Evolutionary conservation across 225 moss, liverwort and hornwort species (phyloP).

Genomic region (Asterella californica): DNA sequence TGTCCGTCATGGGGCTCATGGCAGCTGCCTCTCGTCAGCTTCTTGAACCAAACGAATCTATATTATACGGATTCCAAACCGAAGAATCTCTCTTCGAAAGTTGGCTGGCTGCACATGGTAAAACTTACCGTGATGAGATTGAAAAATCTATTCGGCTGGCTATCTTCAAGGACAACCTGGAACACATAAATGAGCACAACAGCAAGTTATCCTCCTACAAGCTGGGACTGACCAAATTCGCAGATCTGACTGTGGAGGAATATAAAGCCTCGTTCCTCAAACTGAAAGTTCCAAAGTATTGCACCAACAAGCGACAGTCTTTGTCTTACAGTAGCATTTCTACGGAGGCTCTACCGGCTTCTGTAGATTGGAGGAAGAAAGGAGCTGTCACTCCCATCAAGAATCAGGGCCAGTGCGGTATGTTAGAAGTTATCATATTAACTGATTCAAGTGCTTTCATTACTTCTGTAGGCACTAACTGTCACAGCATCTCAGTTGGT

Average conservation of each 20-base stretch:
- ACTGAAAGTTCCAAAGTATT: slow-evolving; percentile 14
- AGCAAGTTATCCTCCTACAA: background rate
- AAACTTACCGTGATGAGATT: no score
- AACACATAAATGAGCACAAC: slow-evolving; percentile 27
- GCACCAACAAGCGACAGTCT: slow-evolving; percentile 24
- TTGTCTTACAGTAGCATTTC: background rate
- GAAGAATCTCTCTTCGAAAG: no score
- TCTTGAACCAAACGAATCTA: no score
- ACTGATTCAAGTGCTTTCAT: background rate
- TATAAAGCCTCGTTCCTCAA: slow-evolving; percentile 28
- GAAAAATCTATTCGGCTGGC: no score
- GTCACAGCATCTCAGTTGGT: no score
- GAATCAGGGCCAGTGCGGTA: slow-evolving; percentile 34
- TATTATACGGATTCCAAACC: no score
- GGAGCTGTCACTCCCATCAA: slow-evolving; percentile 34
- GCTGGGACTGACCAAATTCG: slow-evolving; percentile 37
- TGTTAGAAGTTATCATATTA: background rate
- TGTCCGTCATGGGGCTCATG: no score
- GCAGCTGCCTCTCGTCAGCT: no score
- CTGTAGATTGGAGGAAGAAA: slow-evolving; percentile 29
- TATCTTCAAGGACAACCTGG: slow-evolving; percentile 30
- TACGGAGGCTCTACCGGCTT: background rate
- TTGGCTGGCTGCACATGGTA: no score
- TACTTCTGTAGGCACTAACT: no score
- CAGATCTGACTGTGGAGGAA: slow-evolving; percentile 40